phyloP scores from a whole-genome alignment of 768 basidiomycete species.

The Boletus rex-veris region DNA sequence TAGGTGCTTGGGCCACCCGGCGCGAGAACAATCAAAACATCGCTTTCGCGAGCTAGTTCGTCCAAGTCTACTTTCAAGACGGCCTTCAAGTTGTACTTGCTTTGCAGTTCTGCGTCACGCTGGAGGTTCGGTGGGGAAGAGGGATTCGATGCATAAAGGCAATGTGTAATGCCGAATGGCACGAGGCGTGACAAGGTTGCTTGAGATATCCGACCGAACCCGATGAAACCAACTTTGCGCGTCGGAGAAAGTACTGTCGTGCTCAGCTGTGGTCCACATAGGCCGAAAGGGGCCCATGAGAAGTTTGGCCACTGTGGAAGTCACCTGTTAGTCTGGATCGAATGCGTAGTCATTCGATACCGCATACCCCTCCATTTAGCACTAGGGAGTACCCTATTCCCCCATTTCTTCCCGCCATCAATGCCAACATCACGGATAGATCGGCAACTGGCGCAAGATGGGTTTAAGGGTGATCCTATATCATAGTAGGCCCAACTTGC shows the following conservation, averaged over 20 bases:
- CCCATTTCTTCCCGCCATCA: constrained; percentile 90
- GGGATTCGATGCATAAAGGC: constrained; percentile 64
- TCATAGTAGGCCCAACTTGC: constrained; percentile 33
- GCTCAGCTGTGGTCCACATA: constrained; percentile 83
- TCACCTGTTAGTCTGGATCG: not conserved
- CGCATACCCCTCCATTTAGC: constrained; percentile 60
- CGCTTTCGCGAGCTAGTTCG: constrained; percentile 71
- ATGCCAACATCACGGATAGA: constrained; percentile 79
- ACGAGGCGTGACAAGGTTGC: constrained; percentile 75
- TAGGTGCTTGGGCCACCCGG: constrained; percentile 70
- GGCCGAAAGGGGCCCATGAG: constrained; percentile 77
- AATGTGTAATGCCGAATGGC: constrained; percentile 76
- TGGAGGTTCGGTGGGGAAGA: constrained; percentile 41
- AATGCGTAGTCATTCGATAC: not conserved
- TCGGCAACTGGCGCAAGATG: constrained; percentile 73
- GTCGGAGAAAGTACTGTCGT: constrained; percentile 44
- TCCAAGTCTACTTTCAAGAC: constrained; percentile 60
- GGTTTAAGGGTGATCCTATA: not conserved
- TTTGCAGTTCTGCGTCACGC: constrained; percentile 38
- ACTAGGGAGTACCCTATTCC: constrained; percentile 63
- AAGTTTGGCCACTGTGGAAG: constrained; percentile 68
- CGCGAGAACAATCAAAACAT: constrained; percentile 81
- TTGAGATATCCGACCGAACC: constrained; percentile 93
- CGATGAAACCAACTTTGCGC: constrained; percentile 84
- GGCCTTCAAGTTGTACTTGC: constrained; percentile 31